Evolutionary conservation across 2,329 filamentous ascomycete genomes (phyloP).

Genomic region (Colletotrichum neosansevieriae): DNA sequence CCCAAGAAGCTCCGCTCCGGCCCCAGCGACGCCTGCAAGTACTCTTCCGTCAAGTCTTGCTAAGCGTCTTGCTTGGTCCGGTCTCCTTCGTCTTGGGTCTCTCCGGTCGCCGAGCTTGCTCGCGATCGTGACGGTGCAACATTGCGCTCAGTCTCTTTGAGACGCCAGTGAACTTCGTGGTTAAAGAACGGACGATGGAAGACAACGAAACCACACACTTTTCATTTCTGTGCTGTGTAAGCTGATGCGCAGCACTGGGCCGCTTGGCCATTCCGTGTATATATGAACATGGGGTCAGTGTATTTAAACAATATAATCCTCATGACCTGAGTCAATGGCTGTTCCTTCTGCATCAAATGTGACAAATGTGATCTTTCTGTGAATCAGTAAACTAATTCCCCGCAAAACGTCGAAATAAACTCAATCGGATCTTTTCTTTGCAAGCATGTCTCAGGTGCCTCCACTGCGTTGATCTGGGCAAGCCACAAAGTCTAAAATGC

Average conservation of each 20-base stretch:
- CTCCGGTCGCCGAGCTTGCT: neutral
- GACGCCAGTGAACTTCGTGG: constrained; percentile 27
- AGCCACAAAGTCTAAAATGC: constrained; percentile 23
- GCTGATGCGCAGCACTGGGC: constrained; percentile 34
- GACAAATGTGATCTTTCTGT: neutral
- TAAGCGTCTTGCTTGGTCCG: constrained; percentile 24
- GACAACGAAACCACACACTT: constrained; percentile 7
- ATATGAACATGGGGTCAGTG: constrained; percentile 35
- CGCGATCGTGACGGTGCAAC: neutral
- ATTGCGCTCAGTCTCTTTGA: constrained; percentile 20
- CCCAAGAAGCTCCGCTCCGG: constrained; percentile 37
- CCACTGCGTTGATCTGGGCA: constrained; percentile 6
- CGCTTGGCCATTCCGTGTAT: constrained; percentile 34
- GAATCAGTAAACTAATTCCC: neutral
- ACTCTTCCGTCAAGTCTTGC: constrained; percentile 36
- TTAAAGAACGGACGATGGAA: constrained; percentile 27
- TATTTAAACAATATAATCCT: constrained; percentile 36
- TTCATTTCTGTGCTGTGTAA: constrained; percentile 37
- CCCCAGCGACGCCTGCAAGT: constrained; percentile 25
- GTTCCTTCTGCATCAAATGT: too few species aligned
- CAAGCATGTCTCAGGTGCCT: constrained; percentile 1
- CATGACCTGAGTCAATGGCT: constrained; percentile 13
- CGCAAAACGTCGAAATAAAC: constrained; percentile 22
- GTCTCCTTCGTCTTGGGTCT: constrained; percentile 2
- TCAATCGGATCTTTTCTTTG: constrained; percentile 1